These are phyloP conservation scores for Lachancea sp. DNA, from an alignment of 805 yeast genomes.

Conservation along the genomic window DNA sequence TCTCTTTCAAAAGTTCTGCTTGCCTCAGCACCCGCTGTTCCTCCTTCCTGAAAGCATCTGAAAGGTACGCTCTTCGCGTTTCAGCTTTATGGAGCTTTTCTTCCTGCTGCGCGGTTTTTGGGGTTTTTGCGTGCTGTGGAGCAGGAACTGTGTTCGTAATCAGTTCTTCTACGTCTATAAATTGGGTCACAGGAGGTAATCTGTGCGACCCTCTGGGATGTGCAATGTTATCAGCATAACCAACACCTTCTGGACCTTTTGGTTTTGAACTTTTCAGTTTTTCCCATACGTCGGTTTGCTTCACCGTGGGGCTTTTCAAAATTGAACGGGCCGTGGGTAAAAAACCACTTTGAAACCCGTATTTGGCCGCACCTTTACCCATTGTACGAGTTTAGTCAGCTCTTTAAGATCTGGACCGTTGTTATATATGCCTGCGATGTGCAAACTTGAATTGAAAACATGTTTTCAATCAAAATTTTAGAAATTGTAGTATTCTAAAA, in stretches of 20 bases:
- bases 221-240: constrained; percentile 65
- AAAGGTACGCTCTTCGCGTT: constrained; percentile 65
- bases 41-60: constrained; percentile 53
- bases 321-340: constrained; percentile 73
- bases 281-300: constrained; percentile 35
- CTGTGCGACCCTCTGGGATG: constrained; percentile 62
- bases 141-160: constrained; percentile 47
- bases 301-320: constrained; percentile 57
- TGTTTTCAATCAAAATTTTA: background rate
- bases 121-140: constrained; percentile 34
- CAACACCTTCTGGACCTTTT: constrained; percentile 39
- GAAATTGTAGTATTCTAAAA: background rate
- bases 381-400: constrained; percentile 21
- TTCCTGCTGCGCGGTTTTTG: constrained; percentile 24
- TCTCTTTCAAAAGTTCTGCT: constrained; percentile 30
- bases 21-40: constrained; percentile 40
- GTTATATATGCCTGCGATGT: background rate
- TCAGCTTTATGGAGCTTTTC: constrained; percentile 39
- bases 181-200: constrained; percentile 45
- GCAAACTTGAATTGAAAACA: background rate
- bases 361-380: constrained; percentile 44
- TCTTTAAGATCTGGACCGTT: too few species aligned
- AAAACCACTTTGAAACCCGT: constrained; percentile 66
- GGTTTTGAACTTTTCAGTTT: constrained; percentile 42
- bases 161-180: constrained; percentile 53